These are phyloP conservation scores for Fusarium sulawesiense DNA, from an alignment of 2,329 filamentous ascomycete species.

Conservation along the genomic window DNA sequence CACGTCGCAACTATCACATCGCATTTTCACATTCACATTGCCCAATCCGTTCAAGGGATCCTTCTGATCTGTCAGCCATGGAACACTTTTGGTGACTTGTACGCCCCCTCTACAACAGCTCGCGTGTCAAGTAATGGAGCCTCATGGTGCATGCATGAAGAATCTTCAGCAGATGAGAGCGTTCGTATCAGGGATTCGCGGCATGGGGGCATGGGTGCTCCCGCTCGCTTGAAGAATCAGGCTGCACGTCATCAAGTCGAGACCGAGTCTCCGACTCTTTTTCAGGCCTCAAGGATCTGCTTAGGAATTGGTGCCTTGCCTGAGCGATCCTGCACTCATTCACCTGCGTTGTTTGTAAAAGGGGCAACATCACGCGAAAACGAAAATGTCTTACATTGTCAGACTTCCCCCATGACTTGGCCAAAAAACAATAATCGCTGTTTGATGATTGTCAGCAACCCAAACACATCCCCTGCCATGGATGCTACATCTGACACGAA, in stretches of 20 bases:
- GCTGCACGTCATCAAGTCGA: slow-evolving; percentile 46
- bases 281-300: slow-evolving; percentile 32
- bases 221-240: slow-evolving; percentile 25
- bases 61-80: slow-evolving; percentile 1
- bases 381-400: slow-evolving; percentile 12
- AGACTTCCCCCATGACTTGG: slow-evolving; percentile 1
- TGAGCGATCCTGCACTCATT: slow-evolving; percentile 3
- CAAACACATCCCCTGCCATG: slow-evolving; percentile 19
- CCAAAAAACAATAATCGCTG: slow-evolving; percentile 34
- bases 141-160: not conserved
- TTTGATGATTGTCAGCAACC: slow-evolving; percentile 17
- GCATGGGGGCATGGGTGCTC: slow-evolving; percentile 38
- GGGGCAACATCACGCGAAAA: slow-evolving; percentile 14
- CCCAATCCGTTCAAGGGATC: not conserved
- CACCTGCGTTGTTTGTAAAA: not conserved
- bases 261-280: slow-evolving; percentile 5
- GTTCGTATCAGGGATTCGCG: slow-evolving; percentile 28
- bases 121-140: slow-evolving; percentile 11
- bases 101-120: slow-evolving; percentile 19
- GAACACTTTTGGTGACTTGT: slow-evolving; percentile 16
- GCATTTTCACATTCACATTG: not conserved
- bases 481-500: slow-evolving; percentile 39
- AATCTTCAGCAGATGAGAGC: slow-evolving; percentile 3
- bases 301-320: slow-evolving; percentile 15
- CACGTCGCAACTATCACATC: slow-evolving; percentile 22